A percentile compares a stretch with the other conserved stretches of the same genome.
Conservation (phyloP, 2,329 filamentous ascomycete genomes). For the Neofusicoccum parvum region DNA sequence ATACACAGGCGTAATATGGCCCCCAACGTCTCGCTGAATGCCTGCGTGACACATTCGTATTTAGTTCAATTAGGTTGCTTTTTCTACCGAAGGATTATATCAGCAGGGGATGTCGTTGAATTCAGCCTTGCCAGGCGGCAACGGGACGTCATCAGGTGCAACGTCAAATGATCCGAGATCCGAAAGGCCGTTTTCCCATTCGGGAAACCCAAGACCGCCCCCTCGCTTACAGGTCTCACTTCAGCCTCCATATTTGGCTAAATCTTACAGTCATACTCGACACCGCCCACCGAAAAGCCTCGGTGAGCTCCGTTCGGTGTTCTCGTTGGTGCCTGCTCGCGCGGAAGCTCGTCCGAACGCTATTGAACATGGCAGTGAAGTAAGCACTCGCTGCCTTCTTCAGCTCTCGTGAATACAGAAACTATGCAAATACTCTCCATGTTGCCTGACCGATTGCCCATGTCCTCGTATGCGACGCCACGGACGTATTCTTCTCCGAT, state of each 20-base stretch:
- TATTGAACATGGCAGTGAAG: too few species aligned
- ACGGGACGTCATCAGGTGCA: neutral
- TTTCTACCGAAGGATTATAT: neutral
- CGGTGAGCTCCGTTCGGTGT: neutral
- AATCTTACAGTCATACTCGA: conserved; percentile 1
- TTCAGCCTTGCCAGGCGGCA: neutral
- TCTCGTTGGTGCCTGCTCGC: neutral
- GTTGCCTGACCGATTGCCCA: too few species aligned
- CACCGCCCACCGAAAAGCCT: neutral
- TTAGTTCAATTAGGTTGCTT: neutral
- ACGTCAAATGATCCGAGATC: neutral
- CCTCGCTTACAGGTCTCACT: neutral
- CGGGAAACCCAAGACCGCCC: neutral
- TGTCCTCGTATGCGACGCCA: too few species aligned
- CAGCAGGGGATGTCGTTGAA: neutral
- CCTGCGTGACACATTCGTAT: neutral
- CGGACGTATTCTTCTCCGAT: too few species aligned
- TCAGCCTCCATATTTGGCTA: neutral
- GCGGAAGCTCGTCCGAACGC: neutral
- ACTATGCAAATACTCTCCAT: too few species aligned
- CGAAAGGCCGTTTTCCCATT: neutral
- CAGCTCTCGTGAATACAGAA: too few species aligned
- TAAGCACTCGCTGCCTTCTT: too few species aligned
- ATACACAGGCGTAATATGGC: neutral
- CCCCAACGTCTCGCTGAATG: neutral